Conservation (phyloP, 805 yeast genomes). For the Nakazawaea ambrosiae region DNA sequence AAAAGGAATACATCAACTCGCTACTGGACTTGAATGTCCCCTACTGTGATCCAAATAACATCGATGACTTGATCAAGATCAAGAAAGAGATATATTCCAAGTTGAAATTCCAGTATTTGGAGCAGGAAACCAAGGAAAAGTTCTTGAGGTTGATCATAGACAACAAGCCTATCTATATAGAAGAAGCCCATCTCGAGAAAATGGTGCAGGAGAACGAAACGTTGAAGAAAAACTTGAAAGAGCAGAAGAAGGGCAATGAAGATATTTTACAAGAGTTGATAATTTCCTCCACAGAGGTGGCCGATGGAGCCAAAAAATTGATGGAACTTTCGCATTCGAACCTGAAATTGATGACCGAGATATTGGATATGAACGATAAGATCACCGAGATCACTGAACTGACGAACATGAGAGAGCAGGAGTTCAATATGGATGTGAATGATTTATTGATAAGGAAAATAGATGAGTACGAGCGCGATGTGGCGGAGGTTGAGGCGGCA, state of each 20-base stretch:
- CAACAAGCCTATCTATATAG: constrained; percentile 15
- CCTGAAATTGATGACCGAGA: constrained; percentile 19
- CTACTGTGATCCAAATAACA: constrained; percentile 21
- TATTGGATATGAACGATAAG: constrained; percentile 21
- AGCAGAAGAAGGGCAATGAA: constrained; percentile 17
- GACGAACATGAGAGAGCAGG: not conserved
- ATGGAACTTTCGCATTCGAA: constrained; percentile 22
- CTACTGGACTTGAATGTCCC: constrained; percentile 3
- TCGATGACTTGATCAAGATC: constrained; percentile 28
- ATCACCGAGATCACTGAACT: constrained; percentile 18
- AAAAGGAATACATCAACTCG: constrained; percentile 5
- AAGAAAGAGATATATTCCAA: constrained; percentile 41
- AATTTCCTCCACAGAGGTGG: not conserved
- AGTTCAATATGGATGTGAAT: constrained; percentile 12
- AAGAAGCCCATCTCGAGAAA: constrained; percentile 11
- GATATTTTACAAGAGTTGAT: constrained; percentile 14
- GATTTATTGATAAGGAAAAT: constrained; percentile 11
- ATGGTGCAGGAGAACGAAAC: constrained; percentile 2
- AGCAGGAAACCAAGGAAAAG: constrained; percentile 65
- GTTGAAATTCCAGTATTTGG: constrained; percentile 58
- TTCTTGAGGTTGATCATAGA: constrained; percentile 47
- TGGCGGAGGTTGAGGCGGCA: not conserved
- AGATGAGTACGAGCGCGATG: not conserved
- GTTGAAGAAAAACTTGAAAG: constrained; percentile 22
- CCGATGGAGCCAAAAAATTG: constrained; percentile 18